Base-by-base conservation (phyloP, 1,284 basidiomycete genomes). In the Anthracocystis panici-leucophaei region DNA sequence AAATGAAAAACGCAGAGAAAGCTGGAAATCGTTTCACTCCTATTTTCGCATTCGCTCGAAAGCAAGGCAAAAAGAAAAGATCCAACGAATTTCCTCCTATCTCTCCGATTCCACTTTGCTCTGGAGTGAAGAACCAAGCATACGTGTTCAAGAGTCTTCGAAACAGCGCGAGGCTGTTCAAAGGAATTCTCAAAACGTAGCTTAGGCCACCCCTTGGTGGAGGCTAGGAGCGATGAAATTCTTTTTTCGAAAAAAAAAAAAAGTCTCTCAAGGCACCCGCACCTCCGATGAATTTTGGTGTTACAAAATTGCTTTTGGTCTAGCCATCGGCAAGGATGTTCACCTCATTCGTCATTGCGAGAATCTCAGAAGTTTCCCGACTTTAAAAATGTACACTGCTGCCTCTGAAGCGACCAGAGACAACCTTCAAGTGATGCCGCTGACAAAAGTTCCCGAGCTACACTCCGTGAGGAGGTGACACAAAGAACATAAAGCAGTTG, bases 281-380 rank as follows among this genome's bases (percentile, higher is more conserved):
- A 48, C 45, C 45, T 48, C 45, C 45, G 45, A 23, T 48, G 45
- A 48, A 48, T 23, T 48, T 27, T 20, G 25, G n/a, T 4, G 23
- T 14, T 25, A 21, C 45, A 27, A 23, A 48, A 48, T 27, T 27
- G 45, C 45, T 21, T 48, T 48, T 27, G 45, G 45, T 25, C 45
- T 48, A 48, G 45, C 45, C 45, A 48, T 48, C 45, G 45, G 45
- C 45, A 48, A 48, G 45, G 23, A 48, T 27, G 45, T 48, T 48
- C 42, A 44, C 21, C 45, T 27, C 45, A 27, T 25, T 48, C 45
- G 4, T 23, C 45, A 48, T 48, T 48, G 45, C 45, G 23, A 48
- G 45, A 48, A 18, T 20, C 45, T 27, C 12, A 9, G 12, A 27
- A 23, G 25, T 9, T 12, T 25, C 23, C 45, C 23, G 23, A 25